Evolutionary conservation across 495 filamentous ascomycete species (phyloP), one percentile per base, ranked within the genome.

Genomic region (Cryomyces minteri): DNA sequence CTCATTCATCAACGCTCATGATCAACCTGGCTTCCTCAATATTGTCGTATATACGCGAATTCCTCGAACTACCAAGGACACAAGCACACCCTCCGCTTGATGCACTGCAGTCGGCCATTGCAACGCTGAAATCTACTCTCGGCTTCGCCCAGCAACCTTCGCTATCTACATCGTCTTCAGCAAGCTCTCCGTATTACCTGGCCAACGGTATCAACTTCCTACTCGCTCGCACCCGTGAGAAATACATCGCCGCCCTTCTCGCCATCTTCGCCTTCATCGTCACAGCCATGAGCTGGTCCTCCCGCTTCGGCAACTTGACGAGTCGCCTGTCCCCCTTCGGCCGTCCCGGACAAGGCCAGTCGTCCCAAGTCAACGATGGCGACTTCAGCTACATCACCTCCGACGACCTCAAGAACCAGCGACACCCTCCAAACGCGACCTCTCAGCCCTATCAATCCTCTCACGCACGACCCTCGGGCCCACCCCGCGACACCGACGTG

Each of bases 311-410:
- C 44, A 62, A 72, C 52, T 72, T 70, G 47, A 50, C 51, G 4
- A 57, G 65, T 29, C 57, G 65, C 44, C 63, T 69, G 45, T 67
- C 63, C 1, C 68, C 68, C 9, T 71, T 69, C 54, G 63, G 66
- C 31, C 55, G 58, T 42, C 57, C 45, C 58, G 63, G 14, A 4
- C 31, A 25, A 18, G 38, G n/a, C 39, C 40, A 34, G 29, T 14
- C 31, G n/a, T 40, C 49, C 34, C 46, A 77, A 48, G 77, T 90
- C 50, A 79, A 71, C 57, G 83, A 88, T 43, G 72, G 71, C 8
- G 82, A 88, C 55, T 93, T 78, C 61, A 76, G 72, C 54, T 93
- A 94, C 64, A 81, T 90, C 58, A 80, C 77, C 7, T 72, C 75
- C 6, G 76, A 78, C 43, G 80, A 86, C 47, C 49, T 64, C 44